Conservation (phyloP, 768 basidiomycete genomes). For the Paxillus rubicundulus region DNA sequence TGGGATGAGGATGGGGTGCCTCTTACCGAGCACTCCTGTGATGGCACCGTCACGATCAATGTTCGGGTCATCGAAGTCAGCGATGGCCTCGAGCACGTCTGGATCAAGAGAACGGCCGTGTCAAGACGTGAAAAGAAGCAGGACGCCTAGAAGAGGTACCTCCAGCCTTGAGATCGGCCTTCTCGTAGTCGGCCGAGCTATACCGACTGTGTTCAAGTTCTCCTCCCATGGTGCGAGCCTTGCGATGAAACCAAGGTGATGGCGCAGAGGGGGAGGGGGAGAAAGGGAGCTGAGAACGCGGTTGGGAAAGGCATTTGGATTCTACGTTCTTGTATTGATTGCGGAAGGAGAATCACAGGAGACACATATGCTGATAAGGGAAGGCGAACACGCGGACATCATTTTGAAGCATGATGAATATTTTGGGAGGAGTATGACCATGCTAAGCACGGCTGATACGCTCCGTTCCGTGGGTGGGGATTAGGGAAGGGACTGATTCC, state of each 20-base stretch:
- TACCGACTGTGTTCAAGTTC: not conserved
- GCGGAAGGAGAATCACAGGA: not conserved
- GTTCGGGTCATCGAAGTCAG: slow-evolving; percentile 38
- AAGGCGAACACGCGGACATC: not conserved
- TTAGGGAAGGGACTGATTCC: not conserved
- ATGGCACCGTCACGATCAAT: slow-evolving; percentile 24
- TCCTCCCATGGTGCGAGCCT: slow-evolving; percentile 13
- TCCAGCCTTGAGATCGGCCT: slow-evolving; percentile 2
- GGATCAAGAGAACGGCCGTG: not conserved
- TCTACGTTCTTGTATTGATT: not conserved
- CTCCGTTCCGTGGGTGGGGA: not conserved
- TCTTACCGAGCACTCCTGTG: slow-evolving; percentile 19
- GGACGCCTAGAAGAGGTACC: slow-evolving; percentile 1
- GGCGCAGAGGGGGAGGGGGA: not conserved
- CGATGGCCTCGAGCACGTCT: slow-evolving; percentile 4
- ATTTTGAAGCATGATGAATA: not conserved
- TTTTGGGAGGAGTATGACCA: not conserved
- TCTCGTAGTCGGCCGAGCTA: slow-evolving; percentile 13
- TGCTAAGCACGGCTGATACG: no score
- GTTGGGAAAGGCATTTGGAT: not conserved
- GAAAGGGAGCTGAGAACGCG: not conserved
- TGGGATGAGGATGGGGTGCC: not conserved
- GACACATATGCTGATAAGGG: slow-evolving; percentile 5
- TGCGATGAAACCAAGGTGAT: not conserved
- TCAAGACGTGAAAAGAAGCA: no score